These are phyloP conservation scores for Cydonia oblonga DNA, from an alignment of 331 rosid genomes.

Conservation along the genomic window DNA sequence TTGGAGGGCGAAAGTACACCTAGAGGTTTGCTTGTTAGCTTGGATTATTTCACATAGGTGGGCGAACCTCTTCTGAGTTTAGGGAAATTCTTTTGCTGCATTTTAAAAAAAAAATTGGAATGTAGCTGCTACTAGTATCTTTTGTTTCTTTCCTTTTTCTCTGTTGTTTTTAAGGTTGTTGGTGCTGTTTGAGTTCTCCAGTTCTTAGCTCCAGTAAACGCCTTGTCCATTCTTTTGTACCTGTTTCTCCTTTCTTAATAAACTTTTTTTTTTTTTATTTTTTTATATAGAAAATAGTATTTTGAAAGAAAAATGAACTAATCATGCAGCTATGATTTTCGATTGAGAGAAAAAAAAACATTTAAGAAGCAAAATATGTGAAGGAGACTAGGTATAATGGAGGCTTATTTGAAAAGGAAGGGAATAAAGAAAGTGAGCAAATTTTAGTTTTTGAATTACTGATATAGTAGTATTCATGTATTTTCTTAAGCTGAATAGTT, in stretches of 20 bases:
- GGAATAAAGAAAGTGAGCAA: too few species aligned
- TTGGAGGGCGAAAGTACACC: neutral
- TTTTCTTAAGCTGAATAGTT: neutral
- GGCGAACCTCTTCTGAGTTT: neutral
- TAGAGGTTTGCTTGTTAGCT: neutral
- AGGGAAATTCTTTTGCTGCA: neutral
- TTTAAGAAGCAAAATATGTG: neutral
- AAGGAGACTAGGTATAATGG: neutral
- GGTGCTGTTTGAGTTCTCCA: neutral
- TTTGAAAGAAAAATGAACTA: neutral
- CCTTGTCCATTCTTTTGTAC: neutral
- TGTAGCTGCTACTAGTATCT: neutral
- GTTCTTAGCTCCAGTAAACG: neutral
- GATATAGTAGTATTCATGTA: too few species aligned
- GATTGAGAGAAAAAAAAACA: neutral
- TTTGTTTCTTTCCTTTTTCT: neutral
- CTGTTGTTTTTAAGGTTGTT: neutral
- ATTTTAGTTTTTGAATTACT: too few species aligned
- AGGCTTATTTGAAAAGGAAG: neutral
- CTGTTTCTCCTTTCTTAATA: neutral
- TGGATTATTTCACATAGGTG: neutral
- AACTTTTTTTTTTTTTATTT: neutral
- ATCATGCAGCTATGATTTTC: too few species aligned
- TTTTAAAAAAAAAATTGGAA: neutral
- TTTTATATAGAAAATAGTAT: neutral